Evolutionary conservation across 2,329 filamentous ascomycete species (phyloP).

Genomic region (Fusarium sp.): DNA sequence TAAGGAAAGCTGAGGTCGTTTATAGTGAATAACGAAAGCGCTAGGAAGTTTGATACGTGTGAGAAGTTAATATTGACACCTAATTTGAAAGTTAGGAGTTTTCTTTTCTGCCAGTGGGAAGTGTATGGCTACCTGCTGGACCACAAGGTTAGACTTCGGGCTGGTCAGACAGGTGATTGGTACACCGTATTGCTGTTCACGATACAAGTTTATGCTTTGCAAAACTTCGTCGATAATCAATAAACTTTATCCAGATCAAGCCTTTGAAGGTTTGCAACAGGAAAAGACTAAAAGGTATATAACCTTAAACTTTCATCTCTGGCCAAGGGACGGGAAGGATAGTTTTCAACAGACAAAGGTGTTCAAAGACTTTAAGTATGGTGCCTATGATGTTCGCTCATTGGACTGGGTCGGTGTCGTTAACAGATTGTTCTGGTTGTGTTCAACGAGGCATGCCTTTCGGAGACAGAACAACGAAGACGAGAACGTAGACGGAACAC

Average conservation of each 20-base stretch:
- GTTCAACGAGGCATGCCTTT: not conserved
- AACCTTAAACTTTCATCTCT: not conserved
- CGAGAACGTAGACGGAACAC: not conserved
- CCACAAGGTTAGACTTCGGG: not conserved
- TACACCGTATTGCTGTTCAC: not conserved
- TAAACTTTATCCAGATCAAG: too few species aligned
- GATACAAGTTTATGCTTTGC: not conserved
- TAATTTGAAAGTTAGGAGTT: not conserved
- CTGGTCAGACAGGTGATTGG: too few species aligned
- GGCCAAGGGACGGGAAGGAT: fast-evolving
- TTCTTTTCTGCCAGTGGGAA: too few species aligned
- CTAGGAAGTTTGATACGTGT: not conserved
- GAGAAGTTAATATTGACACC: too few species aligned
- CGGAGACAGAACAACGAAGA: not conserved
- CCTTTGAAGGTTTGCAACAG: not conserved
- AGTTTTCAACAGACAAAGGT: not conserved
- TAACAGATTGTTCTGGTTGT: too few species aligned
- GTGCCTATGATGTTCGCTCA: too few species aligned
- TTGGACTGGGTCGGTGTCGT: not conserved
- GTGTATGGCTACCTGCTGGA: not conserved
- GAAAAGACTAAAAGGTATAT: not conserved
- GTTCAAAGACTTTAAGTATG: not conserved
- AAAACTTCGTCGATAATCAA: not conserved
- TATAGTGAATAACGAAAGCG: too few species aligned
- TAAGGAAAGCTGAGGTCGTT: not conserved